A percentile compares a stretch with the other conserved stretches of the same genome.
Evolutionary conservation across 2,329 filamentous ascomycete genomes (phyloP).

Genomic region (Calonectria pteridis): DNA sequence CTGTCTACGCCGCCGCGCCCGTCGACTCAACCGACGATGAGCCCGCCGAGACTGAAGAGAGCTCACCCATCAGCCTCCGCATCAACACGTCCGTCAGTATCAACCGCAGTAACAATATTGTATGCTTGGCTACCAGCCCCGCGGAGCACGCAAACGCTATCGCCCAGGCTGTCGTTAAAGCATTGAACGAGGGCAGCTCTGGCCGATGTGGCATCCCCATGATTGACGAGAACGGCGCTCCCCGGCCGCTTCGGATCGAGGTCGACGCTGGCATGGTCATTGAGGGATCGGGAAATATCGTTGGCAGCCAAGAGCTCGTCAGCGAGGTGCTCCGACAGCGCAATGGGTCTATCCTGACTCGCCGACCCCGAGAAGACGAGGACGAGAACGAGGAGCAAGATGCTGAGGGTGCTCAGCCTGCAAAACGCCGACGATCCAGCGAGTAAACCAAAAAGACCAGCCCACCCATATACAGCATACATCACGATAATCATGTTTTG

Average conservation of each 20-base stretch:
- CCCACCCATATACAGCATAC: not conserved
- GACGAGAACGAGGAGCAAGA: constrained; percentile 32
- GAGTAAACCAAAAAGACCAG: constrained; percentile 8
- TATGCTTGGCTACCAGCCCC: constrained; percentile 57
- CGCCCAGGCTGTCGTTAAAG: constrained; percentile 58
- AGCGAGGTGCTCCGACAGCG: constrained; percentile 44
- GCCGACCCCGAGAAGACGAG: constrained; percentile 34
- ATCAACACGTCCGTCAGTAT: constrained; percentile 64
- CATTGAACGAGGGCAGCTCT: constrained; percentile 57
- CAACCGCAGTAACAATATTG: constrained; percentile 61
- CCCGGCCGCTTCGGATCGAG: constrained; percentile 56
- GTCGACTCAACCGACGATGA: constrained; percentile 30
- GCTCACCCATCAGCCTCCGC: constrained; percentile 58
- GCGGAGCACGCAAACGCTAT: constrained; percentile 57
- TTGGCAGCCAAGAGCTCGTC: constrained; percentile 53
- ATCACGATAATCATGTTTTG: not conserved
- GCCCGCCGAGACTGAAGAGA: constrained; percentile 37
- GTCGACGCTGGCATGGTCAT: constrained; percentile 61
- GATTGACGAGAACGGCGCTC: constrained; percentile 59
- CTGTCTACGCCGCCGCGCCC: constrained; percentile 16
- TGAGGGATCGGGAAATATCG: constrained; percentile 58
- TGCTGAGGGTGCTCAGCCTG: constrained; percentile 32
- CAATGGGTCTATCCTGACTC: constrained; percentile 10
- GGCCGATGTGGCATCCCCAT: constrained; percentile 57
- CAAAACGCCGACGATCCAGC: constrained; percentile 42